These are phyloP conservation scores for Xylaria sp. DNA, from an alignment of 2,329 filamentous ascomycete genomes.

Conservation along the genomic window DNA sequence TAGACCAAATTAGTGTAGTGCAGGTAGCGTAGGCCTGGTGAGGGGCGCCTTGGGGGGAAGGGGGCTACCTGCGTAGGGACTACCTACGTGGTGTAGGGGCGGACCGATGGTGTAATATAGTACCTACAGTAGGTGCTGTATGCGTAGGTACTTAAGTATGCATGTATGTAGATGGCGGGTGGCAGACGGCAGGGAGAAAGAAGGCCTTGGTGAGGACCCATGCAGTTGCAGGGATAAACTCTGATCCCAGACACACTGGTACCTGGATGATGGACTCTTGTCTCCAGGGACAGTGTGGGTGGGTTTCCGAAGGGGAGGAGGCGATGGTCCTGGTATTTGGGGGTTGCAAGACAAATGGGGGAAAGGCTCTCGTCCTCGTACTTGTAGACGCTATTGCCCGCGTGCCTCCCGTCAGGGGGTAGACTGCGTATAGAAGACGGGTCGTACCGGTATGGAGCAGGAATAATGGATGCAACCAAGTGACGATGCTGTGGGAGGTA, in stretches of 20 bases:
- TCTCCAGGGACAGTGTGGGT: constrained; percentile 28
- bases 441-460: not conserved
- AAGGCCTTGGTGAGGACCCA: constrained; percentile 29
- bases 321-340: constrained; percentile 18
- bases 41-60: constrained; percentile 26
- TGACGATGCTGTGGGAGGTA: constrained; percentile 14
- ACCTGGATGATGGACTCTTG: constrained; percentile 31
- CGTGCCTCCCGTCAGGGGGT: constrained; percentile 9
- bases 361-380: constrained; percentile 12
- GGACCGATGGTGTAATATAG: not conserved
- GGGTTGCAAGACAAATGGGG: constrained; percentile 21
- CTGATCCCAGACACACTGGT: constrained; percentile 28
- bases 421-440: not conserved
- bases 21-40: constrained; percentile 24
- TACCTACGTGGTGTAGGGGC: not conserved
- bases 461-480: not conserved
- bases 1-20: constrained; percentile 14
- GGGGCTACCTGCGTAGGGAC: constrained; percentile 1
- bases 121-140: too few relatives aligned
- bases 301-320: constrained; percentile 10
- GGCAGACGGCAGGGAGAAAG: constrained; percentile 27
- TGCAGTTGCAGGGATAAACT: constrained; percentile 33
- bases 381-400: constrained; percentile 12
- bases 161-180: constrained; percentile 17
- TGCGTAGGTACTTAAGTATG: not conserved